A percentile compares a stretch with the other conserved stretches of the same genome.
phyloP scores from a whole-genome alignment of 805 yeast species.

The Wickerhamomyces canadensis region DNA sequence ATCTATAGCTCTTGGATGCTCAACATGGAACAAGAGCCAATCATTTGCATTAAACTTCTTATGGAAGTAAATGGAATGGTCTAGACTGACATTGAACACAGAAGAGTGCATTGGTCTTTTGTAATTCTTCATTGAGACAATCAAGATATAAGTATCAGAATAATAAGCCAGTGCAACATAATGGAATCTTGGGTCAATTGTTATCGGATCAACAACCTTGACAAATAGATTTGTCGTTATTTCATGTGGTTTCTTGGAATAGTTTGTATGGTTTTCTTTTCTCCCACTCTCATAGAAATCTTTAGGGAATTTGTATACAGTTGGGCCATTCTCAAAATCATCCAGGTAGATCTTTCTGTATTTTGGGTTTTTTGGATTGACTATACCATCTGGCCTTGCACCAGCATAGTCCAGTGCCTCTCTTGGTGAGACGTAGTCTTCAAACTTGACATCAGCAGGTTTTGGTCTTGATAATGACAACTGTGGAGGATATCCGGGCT shows the following conservation, averaged over 20 bases:
- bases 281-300: slow-evolving; percentile 26
- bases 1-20: slow-evolving; percentile 43
- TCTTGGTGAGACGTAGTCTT: slow-evolving; percentile 6
- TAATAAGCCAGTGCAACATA: slow-evolving; percentile 56
- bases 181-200: slow-evolving; percentile 30
- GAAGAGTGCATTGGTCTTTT: slow-evolving; percentile 39
- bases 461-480: slow-evolving; percentile 12
- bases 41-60: slow-evolving; percentile 40
- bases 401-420: neutral
- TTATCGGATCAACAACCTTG: slow-evolving; percentile 10
- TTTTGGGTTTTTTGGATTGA: neutral
- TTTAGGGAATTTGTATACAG: slow-evolving; percentile 30
- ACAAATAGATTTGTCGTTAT: slow-evolving; percentile 13
- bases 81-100: slow-evolving; percentile 54
- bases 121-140: slow-evolving; percentile 47
- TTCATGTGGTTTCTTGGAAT: slow-evolving; percentile 15
- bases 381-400: neutral
- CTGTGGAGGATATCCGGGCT: slow-evolving; percentile 4
- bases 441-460: slow-evolving; percentile 11
- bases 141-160: slow-evolving; percentile 51
- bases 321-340: slow-evolving; percentile 28
- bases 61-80: slow-evolving; percentile 65
- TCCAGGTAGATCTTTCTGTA: slow-evolving; percentile 18
- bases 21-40: slow-evolving; percentile 47
- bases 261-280: slow-evolving; percentile 12